A percentile compares a stretch with the other conserved stretches of the same genome.
Evolutionary conservation across 139 green algal species (phyloP).

Genomic region (Raphidocelis subcapitata): DNA sequence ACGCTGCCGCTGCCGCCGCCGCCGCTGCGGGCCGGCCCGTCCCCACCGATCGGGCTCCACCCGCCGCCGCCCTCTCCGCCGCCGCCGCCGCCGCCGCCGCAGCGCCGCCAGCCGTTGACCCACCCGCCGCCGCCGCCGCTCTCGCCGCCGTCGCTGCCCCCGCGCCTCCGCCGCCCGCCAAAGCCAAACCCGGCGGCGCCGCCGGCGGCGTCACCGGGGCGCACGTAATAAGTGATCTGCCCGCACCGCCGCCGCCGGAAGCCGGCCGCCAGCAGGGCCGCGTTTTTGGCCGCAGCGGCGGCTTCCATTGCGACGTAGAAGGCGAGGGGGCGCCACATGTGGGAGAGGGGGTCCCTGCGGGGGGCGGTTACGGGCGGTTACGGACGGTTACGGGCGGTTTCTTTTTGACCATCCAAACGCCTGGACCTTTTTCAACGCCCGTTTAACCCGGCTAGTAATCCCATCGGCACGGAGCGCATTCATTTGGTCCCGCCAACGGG

Average conservation of each 20-base stretch:
- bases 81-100: not conserved
- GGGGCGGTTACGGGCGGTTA: too few relatives aligned
- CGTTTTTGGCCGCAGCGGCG: not conserved
- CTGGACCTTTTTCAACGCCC: too few relatives aligned
- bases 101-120: not conserved
- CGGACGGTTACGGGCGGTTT: too few relatives aligned
- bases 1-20: not conserved
- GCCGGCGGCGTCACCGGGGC: not conserved
- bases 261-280: conserved; percentile 13
- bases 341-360: conserved; percentile 23
- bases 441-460: too few relatives aligned
- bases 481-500: too few relatives aligned
- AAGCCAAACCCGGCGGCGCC: not conserved
- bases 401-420: too few relatives aligned
- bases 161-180: not conserved
- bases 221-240: conserved; percentile 19
- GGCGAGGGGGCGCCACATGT: conserved; percentile 19
- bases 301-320: conserved; percentile 32
- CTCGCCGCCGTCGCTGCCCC: not conserved
- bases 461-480: too few relatives aligned
- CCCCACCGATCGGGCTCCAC: too few relatives aligned
- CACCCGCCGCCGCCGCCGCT: not conserved
- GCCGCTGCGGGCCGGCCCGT: not conserved
- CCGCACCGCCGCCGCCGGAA: conserved; percentile 4
- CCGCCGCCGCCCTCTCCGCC: not conserved